Percentiles rank a stretch among this genome's conserved stretches.
These are phyloP conservation scores for Pseudogymnoascus sp. DNA, from an alignment of 2,329 filamentous ascomycete species.

Conservation along the genomic window DNA sequence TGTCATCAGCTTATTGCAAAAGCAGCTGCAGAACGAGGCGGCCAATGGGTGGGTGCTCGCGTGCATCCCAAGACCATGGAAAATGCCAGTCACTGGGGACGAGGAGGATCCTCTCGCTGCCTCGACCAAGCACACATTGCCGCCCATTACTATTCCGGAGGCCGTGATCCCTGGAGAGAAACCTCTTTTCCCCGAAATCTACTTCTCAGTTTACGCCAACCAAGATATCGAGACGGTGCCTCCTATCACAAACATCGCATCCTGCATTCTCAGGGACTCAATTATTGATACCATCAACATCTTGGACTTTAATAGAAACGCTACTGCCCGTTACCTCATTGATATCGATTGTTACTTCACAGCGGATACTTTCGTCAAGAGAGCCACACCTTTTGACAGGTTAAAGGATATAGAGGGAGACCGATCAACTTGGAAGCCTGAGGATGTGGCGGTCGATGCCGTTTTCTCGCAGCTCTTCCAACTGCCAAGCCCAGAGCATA, in stretches of 20 bases:
- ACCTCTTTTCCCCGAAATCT: slow-evolving; percentile 82
- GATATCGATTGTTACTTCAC: slow-evolving; percentile 94
- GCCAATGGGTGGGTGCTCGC: slow-evolving; percentile 64
- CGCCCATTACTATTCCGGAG: slow-evolving; percentile 64
- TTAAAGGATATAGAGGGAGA: slow-evolving; percentile 59
- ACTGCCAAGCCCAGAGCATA: slow-evolving; percentile 79
- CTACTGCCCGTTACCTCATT: slow-evolving; percentile 79
- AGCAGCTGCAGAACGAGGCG: slow-evolving; percentile 72
- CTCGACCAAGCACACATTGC: slow-evolving; percentile 65
- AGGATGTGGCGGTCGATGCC: slow-evolving; percentile 94
- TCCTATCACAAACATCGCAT: slow-evolving; percentile 62
- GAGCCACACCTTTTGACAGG: slow-evolving; percentile 85
- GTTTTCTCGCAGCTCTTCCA: slow-evolving; percentile 93
- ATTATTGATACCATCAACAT: slow-evolving; percentile 90
- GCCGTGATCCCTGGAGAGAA: slow-evolving; percentile 65
- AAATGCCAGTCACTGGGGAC: slow-evolving; percentile 50
- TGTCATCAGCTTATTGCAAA: slow-evolving; percentile 72
- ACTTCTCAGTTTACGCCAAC: slow-evolving; percentile 81
- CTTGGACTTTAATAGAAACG: slow-evolving; percentile 83
- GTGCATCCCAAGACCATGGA: slow-evolving; percentile 59
- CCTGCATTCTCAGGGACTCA: slow-evolving; percentile 75
- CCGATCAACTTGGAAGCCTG: slow-evolving; percentile 85
- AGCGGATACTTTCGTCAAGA: slow-evolving; percentile 81
- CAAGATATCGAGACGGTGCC: slow-evolving; percentile 89
- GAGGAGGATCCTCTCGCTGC: slow-evolving; percentile 49